Evolutionary conservation across 2,329 filamentous ascomycete species (phyloP), one percentile per base, ranked within the genome.

Genomic region (Colletotrichum viniferum): DNA sequence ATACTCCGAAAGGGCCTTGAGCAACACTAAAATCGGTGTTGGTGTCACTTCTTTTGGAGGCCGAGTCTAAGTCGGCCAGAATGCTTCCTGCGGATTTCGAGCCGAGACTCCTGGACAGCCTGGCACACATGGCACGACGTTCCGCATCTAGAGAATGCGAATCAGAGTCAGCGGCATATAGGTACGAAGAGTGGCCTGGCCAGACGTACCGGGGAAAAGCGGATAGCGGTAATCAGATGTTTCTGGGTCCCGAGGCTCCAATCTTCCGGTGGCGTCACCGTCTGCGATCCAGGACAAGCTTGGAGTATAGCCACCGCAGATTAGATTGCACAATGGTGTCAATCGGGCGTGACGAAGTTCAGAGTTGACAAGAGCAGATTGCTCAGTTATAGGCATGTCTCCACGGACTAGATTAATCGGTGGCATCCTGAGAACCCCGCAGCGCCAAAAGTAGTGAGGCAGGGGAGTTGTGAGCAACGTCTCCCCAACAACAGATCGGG

Each of bases 251-350:
- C 43, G 43, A 52, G 43, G n/a, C n/a, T 24, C 43, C 43, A 52
- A 52, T 21, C 43, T 52, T 12, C 43, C 12, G 12, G 43, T 52
- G 43, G 43, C 43, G 12, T 52, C 43, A 52, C 43, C 12, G 43
- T 52, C 43, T 24, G 43, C 43, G n/a, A 52, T 52, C 43, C 43
- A 52, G n/a, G 43, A 52, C 43, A 52, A 52, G 43, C 43, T 52
- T 24, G 43, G 14, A 36, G 8, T 28, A 62, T 88, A 88, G 0
- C 86, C 85, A 28, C 81, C 82, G 66, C 86, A 52, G 43, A 52
- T 13, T 10, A 13, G 21, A 21, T 52, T 21, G 43, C n/a, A 52
- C 43, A 21, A 52, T 52, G 43, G 10, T 52, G n/a, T 52, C 43
- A 52, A 52, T 21, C n/a, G 10, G 43, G 43, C 43, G 43, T 13